Percentiles rank a stretch among this genome's conserved stretches.
phyloP scores from a whole-genome alignment of 176 grass and related monocot genomes.

The Oryza glaberrima region DNA sequence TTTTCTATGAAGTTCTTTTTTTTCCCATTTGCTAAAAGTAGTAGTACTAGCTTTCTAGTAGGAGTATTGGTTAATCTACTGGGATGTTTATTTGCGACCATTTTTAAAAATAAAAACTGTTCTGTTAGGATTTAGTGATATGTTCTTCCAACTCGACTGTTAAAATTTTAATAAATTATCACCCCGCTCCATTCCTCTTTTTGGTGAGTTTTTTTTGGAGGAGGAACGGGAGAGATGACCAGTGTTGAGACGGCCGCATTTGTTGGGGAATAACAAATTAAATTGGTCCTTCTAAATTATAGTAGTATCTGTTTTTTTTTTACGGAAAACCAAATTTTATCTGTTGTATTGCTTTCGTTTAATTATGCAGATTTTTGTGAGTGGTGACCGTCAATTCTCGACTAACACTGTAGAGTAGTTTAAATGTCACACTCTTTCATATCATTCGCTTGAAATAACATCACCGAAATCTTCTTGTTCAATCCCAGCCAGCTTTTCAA shows the following conservation, averaged over 20 bases:
- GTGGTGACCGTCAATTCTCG: neutral
- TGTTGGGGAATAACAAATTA: neutral
- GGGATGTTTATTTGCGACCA: constrained; percentile 27
- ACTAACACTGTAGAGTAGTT: neutral
- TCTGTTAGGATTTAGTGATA: constrained; percentile 31
- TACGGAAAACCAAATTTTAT: neutral
- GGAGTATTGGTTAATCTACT: constrained; percentile 14
- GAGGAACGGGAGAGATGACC: neutral
- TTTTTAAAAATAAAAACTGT: neutral
- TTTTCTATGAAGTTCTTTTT: neutral
- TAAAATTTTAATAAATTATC: neutral
- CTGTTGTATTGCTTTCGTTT: constrained; percentile 9
- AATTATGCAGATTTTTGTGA: neutral
- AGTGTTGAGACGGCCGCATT: neutral
- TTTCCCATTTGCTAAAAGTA: too few species aligned
- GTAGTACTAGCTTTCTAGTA: too few species aligned
- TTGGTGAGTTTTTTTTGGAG: neutral
- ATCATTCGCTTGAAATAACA: neutral
- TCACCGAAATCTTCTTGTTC: constrained; percentile 10
- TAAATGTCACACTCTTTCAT: neutral
- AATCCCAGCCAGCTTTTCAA: neutral
- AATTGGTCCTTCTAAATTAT: neutral
- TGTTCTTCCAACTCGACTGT: neutral
- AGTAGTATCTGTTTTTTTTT: neutral
- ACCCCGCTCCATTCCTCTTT: neutral